Conservation (phyloP, 1,284 basidiomycete genomes). For the Quambalaria eucalypti region DNA sequence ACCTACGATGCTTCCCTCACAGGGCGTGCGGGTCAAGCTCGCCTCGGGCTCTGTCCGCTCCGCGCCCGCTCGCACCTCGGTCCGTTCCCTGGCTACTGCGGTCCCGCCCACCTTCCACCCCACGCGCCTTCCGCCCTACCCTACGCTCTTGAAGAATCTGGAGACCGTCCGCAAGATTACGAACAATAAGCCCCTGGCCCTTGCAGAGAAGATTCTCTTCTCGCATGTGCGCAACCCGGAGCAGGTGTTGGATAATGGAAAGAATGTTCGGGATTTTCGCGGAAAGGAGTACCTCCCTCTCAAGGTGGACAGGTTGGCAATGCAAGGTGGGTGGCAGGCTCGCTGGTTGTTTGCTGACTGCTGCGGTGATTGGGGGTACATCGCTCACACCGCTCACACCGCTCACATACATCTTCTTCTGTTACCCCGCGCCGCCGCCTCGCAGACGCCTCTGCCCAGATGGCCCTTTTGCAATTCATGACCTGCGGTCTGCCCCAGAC, state of each 20-base stretch:
- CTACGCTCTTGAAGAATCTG: slow-evolving; percentile 65
- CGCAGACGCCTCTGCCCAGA: slow-evolving; percentile 91
- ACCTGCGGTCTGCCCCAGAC: slow-evolving; percentile 78
- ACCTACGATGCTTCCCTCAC: neutral
- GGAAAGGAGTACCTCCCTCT: slow-evolving; percentile 87
- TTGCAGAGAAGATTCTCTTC: slow-evolving; percentile 97
- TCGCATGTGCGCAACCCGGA: slow-evolving; percentile 76
- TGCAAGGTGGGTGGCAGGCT: slow-evolving; percentile 56
- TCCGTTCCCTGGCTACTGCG: neutral
- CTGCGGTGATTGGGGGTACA: neutral
- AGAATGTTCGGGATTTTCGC: slow-evolving; percentile 53
- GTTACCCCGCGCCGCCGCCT: neutral
- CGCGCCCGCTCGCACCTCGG: neutral
- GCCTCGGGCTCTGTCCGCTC: neutral
- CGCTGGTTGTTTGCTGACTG: neutral
- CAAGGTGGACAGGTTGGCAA: slow-evolving; percentile 83
- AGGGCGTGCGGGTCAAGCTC: neutral
- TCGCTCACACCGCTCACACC: neutral
- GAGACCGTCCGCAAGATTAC: slow-evolving; percentile 64
- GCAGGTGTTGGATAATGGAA: slow-evolving; percentile 59
- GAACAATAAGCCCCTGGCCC: slow-evolving; percentile 73
- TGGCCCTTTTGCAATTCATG: slow-evolving; percentile 99
- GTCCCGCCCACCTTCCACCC: slow-evolving; percentile 30
- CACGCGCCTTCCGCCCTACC: slow-evolving; percentile 64
- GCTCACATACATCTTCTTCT: neutral